Percentiles rank a stretch among this genome's conserved stretches.
phyloP scores from a whole-genome alignment of 257 asterid genomes.

The Cinchona pubescens region DNA sequence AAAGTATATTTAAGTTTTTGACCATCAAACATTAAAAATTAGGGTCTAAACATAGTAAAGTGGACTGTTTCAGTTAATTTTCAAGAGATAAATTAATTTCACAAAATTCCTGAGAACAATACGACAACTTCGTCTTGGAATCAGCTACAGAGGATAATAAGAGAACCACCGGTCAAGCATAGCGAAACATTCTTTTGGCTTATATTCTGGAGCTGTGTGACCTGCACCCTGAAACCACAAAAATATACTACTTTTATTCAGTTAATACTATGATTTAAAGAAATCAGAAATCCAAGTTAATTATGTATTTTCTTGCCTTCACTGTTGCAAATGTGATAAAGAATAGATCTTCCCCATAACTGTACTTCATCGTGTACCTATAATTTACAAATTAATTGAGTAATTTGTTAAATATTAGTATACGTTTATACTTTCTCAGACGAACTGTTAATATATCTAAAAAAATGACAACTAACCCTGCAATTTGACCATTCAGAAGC shows the following conservation, averaged over 20 bases:
- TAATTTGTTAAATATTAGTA: too few species aligned
- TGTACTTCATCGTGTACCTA: constrained; percentile 15
- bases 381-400: background rate
- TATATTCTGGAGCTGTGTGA: constrained; percentile 12
- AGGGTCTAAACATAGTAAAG: too few species aligned
- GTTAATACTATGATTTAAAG: background rate
- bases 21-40: too few species aligned
- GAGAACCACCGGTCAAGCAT: constrained; percentile 19
- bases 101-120: too few species aligned
- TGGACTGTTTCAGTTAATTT: too few species aligned
- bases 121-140: too few species aligned
- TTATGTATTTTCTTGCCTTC: constrained; percentile 3
- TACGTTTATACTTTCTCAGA: background rate
- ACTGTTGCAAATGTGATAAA: constrained; percentile 21
- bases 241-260: background rate
- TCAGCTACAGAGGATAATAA: background rate
- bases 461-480: constrained; percentile 23
- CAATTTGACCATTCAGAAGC: constrained; percentile 34
- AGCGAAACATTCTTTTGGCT: constrained; percentile 19
- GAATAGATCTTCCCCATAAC: background rate
- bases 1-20: too few species aligned
- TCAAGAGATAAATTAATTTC: too few species aligned
- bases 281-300: background rate
- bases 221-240: constrained; percentile 16
- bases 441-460: background rate